These are phyloP conservation scores for Cystofilobasidium ferigula DNA, from an alignment of 768 basidiomycete species.

Conservation along the genomic window DNA sequence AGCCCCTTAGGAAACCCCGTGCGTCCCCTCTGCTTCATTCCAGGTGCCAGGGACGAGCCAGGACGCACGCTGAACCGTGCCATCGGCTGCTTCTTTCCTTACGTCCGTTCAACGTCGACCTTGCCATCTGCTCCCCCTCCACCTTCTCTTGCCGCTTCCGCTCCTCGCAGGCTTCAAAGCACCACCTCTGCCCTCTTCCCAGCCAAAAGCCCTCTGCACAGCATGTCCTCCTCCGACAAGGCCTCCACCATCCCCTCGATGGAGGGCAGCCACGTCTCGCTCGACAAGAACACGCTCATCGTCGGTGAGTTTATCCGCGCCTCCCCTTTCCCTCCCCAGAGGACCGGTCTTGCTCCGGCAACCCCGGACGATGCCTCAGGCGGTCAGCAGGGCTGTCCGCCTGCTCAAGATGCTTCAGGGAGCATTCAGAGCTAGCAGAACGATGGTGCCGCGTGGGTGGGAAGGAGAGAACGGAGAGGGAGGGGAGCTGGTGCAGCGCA, in stretches of 20 bases:
- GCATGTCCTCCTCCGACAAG: conserved; percentile 39
- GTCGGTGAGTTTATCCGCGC: conserved; percentile 53
- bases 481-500: background rate
- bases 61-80: too few relatives aligned
- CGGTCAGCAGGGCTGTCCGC: too few relatives aligned
- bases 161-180: background rate
- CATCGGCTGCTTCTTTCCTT: too few relatives aligned
- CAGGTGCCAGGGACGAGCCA: too few relatives aligned
- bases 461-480: too few relatives aligned
- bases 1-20: too few relatives aligned
- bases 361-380: background rate
- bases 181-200: background rate
- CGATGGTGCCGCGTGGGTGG: too few relatives aligned
- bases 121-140: too few relatives aligned
- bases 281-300: conserved; percentile 81
- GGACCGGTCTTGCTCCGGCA: conserved; percentile 8
- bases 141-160: background rate
- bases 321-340: conserved; percentile 28
- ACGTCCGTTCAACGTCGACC: too few relatives aligned
- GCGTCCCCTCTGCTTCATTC: too few relatives aligned
- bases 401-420: too few relatives aligned
- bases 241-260: conserved; percentile 84
- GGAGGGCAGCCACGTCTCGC: conserved; percentile 57
- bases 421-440: too few relatives aligned
- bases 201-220: conserved; percentile 2